Evolutionary conservation across 2,329 filamentous ascomycete genomes (phyloP).

Genomic region (Alternaria sp.): DNA sequence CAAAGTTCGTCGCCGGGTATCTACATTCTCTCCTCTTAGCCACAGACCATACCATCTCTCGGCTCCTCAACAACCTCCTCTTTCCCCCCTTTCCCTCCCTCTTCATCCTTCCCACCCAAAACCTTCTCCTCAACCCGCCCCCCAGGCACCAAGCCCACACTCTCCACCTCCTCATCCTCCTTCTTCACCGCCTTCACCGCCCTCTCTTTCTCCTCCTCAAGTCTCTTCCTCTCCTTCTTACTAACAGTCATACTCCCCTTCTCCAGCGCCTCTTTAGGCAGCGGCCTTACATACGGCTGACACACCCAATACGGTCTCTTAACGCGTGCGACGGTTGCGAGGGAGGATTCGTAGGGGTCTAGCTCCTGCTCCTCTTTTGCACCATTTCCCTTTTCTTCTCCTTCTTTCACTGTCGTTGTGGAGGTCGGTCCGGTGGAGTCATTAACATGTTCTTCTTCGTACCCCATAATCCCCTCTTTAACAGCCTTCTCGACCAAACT

Average conservation of each 20-base stretch:
- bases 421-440: too few species aligned
- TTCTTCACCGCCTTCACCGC: slow-evolving; percentile 48
- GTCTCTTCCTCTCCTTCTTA: slow-evolving; percentile 65
- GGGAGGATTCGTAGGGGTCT: slow-evolving; percentile 62
- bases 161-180: slow-evolving; percentile 33
- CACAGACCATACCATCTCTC: too few species aligned
- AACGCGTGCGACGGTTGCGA: slow-evolving; percentile 72
- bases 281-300: slow-evolving; percentile 82
- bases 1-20: too few species aligned
- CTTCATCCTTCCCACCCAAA: neutral
- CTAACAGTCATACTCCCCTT: slow-evolving; percentile 78
- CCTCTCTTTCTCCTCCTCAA: slow-evolving; percentile 53
- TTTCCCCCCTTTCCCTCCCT: too few species aligned
- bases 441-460: slow-evolving; percentile 51
- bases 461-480: slow-evolving; percentile 74
- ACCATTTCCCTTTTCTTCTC: neutral
- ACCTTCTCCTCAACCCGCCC: slow-evolving; percentile 61
- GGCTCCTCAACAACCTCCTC: too few species aligned
- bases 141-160: slow-evolving; percentile 31
- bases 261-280: slow-evolving; percentile 85
- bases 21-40: too few species aligned
- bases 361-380: neutral
- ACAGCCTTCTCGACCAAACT: slow-evolving; percentile 76
- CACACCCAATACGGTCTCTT: slow-evolving; percentile 88
- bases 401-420: too few species aligned